Conservation (phyloP, 2,329 filamentous ascomycete genomes). For the Ophiosphaerella herpotricha region DNA sequence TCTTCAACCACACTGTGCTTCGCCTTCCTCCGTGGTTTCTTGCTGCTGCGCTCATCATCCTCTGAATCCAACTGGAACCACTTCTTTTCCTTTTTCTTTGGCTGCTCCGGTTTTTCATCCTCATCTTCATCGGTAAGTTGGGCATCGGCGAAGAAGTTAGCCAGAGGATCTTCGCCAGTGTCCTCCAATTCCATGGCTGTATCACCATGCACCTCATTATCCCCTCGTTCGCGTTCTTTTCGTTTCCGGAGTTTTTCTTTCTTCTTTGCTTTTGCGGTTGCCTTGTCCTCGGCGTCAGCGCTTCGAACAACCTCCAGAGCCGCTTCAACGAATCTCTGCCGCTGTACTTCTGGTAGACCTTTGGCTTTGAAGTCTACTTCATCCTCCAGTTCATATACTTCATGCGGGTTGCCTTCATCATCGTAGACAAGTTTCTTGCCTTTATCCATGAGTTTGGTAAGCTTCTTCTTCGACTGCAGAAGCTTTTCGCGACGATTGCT, state of each 20-base stretch:
- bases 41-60: slow-evolving; percentile 50
- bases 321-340: slow-evolving; percentile 75
- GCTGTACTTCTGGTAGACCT: slow-evolving; percentile 76
- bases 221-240: slow-evolving; percentile 68
- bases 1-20: slow-evolving; percentile 68
- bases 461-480: slow-evolving; percentile 92
- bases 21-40: slow-evolving; percentile 52
- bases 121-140: slow-evolving; percentile 44
- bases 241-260: slow-evolving; percentile 75
- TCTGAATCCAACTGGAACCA: slow-evolving; percentile 75
- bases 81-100: slow-evolving; percentile 72
- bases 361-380: slow-evolving; percentile 78
- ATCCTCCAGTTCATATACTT: slow-evolving; percentile 84
- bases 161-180: slow-evolving; percentile 46
- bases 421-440: slow-evolving; percentile 88
- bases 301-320: slow-evolving; percentile 73
- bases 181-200: slow-evolving; percentile 38
- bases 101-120: slow-evolving; percentile 50
- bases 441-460: slow-evolving; percentile 86
- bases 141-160: slow-evolving; percentile 50
- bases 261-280: slow-evolving; percentile 75
- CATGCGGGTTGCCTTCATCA: slow-evolving; percentile 84
- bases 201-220: slow-evolving; percentile 29
- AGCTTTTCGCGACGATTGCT: slow-evolving; percentile 95
- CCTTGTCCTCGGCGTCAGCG: slow-evolving; percentile 84